Conservation (phyloP, 169 alveolate species). For the Cryptosporidium tyzzeri region DNA sequence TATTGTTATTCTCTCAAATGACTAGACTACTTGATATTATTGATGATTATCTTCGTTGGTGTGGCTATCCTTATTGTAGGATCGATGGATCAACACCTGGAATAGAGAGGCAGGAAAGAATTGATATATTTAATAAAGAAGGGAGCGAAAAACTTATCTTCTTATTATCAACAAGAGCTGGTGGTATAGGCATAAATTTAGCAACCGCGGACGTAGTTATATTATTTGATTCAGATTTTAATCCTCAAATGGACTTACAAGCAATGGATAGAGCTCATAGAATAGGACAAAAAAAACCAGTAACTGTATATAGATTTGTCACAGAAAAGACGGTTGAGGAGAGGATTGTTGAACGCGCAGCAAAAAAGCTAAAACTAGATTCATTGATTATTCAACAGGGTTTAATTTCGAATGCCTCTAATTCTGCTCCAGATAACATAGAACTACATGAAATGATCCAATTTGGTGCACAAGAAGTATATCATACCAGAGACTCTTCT, state of each 20-base stretch:
- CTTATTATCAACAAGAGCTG: constrained; percentile 89
- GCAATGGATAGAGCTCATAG: constrained; percentile 95
- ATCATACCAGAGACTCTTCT: constrained; percentile 85
- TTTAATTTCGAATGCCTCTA: constrained; percentile 74
- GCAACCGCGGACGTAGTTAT: constrained; percentile 92
- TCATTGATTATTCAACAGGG: constrained; percentile 89
- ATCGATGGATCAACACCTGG: constrained; percentile 84
- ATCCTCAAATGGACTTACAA: constrained; percentile 90
- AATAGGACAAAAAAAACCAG: constrained; percentile 89
- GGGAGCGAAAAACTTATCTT: constrained; percentile 83
- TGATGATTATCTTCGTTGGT: constrained; percentile 81
- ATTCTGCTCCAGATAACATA: constrained; percentile 83
- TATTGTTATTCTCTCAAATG: constrained; percentile 87
- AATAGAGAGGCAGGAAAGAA: constrained; percentile 84
- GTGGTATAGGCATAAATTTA: constrained; percentile 92
- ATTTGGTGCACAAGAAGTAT: constrained; percentile 93
- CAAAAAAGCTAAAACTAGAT: constrained; percentile 87
- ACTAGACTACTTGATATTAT: constrained; percentile 82
- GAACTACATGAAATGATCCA: constrained; percentile 91
- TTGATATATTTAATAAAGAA: constrained; percentile 86
- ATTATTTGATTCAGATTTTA: constrained; percentile 91
- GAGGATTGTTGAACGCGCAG: constrained; percentile 88
- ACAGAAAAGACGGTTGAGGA: constrained; percentile 90
- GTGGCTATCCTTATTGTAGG: constrained; percentile 83
- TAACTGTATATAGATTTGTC: constrained; percentile 89